Percentiles rank a stretch among this genome's conserved stretches.
These are phyloP conservation scores for Phytophthora fragariae DNA, from an alignment of 352 stramenopile genomes.

Conservation along the genomic window DNA sequence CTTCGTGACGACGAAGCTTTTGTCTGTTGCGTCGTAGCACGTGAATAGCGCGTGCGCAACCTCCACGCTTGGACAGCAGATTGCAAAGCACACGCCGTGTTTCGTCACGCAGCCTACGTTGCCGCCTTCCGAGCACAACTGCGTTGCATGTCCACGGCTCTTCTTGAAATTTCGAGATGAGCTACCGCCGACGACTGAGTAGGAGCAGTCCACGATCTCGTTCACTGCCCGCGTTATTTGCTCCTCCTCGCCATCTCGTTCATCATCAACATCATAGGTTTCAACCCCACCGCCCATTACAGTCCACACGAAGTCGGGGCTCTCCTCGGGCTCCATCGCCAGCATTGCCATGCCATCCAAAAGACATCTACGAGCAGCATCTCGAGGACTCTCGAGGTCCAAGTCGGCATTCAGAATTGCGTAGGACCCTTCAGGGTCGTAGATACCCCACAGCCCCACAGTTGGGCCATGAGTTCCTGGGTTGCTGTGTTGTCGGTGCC, in stretches of 20 bases:
- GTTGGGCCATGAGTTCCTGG: conserved; percentile 40
- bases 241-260: conserved; percentile 69
- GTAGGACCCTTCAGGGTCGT: conserved; percentile 84
- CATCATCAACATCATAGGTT: conserved; percentile 52
- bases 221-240: conserved; percentile 70
- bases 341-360: conserved; percentile 76
- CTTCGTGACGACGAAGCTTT: conserved; percentile 74
- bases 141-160: conserved; percentile 50
- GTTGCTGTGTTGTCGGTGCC: conserved; percentile 39
- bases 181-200: conserved; percentile 70
- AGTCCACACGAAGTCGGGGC: conserved; percentile 85
- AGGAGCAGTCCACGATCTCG: conserved; percentile 78
- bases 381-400: conserved; percentile 60
- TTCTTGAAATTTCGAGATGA: conserved; percentile 42
- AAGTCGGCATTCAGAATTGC: conserved; percentile 80
- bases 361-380: conserved; percentile 68
- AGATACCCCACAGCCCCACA: conserved; percentile 84
- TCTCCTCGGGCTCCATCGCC: conserved; percentile 78
- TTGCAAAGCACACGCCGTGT: conserved; percentile 74
- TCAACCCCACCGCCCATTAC: conserved; percentile 46
- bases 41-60: conserved; percentile 83
- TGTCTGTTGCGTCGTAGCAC: conserved; percentile 83
- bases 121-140: conserved; percentile 81
- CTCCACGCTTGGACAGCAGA: conserved; percentile 84
- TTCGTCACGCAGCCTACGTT: conserved; percentile 70